Evolutionary conservation across 768 basidiomycete genomes (phyloP).

Genomic region (Rhizopogon vinicolor): DNA sequence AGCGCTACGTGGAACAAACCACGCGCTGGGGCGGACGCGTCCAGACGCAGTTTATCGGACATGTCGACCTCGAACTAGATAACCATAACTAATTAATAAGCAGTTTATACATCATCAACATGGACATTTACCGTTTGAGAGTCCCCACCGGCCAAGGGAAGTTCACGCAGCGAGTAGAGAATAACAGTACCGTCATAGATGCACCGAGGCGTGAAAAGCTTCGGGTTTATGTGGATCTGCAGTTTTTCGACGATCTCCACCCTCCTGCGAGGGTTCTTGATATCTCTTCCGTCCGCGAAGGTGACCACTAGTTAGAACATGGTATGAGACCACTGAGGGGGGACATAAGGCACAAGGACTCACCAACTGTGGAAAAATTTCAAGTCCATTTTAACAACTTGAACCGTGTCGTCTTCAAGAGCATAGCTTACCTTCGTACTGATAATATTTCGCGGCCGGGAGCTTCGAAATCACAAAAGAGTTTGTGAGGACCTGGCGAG

Average conservation of each 20-base stretch:
- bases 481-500: conserved; percentile 26
- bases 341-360: conserved; percentile 5
- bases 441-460: conserved; percentile 22
- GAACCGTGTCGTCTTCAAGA: conserved; percentile 5
- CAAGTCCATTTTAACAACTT: background rate
- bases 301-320: conserved; percentile 16
- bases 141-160: conserved; percentile 26
- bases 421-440: conserved; percentile 27
- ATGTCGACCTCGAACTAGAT: conserved; percentile 34
- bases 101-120: background rate
- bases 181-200: conserved; percentile 45
- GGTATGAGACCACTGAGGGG: background rate
- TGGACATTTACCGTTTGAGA: conserved; percentile 22
- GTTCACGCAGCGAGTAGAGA: conserved; percentile 30
- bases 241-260: conserved; percentile 29
- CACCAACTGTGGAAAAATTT: conserved; percentile 18
- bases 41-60: conserved; percentile 14
- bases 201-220: conserved; percentile 35
- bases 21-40: conserved; percentile 11
- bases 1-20: conserved; percentile 29
- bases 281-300: background rate
- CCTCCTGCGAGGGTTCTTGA: conserved; percentile 13
- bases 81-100: background rate
- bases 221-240: conserved; percentile 31
- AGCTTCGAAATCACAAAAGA: conserved; percentile 26